These are phyloP conservation scores for Pascua guehoae DNA, from an alignment of 1,284 basidiomycete species.

Conservation along the genomic window DNA sequence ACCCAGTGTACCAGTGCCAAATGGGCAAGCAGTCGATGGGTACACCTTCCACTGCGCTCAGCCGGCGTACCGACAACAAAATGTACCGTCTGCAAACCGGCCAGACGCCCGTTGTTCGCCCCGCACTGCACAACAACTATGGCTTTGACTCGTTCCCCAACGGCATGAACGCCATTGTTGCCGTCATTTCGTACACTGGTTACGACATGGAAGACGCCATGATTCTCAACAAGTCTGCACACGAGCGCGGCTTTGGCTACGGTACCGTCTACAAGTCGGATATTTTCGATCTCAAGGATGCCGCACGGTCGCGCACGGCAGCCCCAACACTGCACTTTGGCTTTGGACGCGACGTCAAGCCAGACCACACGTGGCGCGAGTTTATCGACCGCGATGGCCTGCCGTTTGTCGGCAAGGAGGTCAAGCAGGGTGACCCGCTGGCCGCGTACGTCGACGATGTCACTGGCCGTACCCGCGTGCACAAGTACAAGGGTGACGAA, in stretches of 20 bases:
- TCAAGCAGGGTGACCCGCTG: slow-evolving; percentile 70
- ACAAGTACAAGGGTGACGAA: slow-evolving; percentile 98
- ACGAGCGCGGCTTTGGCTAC: slow-evolving; percentile 96
- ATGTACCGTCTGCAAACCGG: slow-evolving; percentile 93
- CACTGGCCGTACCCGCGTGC: slow-evolving; percentile 74
- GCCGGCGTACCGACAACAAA: slow-evolving; percentile 96
- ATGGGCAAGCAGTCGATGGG: slow-evolving; percentile 99
- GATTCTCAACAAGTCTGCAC: slow-evolving; percentile 98
- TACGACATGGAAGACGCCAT: slow-evolving; percentile 99
- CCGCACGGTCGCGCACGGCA: slow-evolving; percentile 62
- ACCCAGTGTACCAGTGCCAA: slow-evolving; percentile 54
- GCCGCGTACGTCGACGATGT: slow-evolving; percentile 87
- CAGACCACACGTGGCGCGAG: slow-evolving; percentile 58
- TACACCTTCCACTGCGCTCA: slow-evolving; percentile 86
- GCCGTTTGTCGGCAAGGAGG: slow-evolving; percentile 68
- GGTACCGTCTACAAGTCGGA: slow-evolving; percentile 96
- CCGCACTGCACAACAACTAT: slow-evolving; percentile 88
- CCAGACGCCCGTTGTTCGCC: slow-evolving; percentile 92
- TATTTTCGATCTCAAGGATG: slow-evolving; percentile 83
- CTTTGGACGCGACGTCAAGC: slow-evolving; percentile 70
- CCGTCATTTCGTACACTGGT: slow-evolving; percentile 98
- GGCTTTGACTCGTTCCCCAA: slow-evolving; percentile 99
- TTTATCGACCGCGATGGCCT: slow-evolving; percentile 81
- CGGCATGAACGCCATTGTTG: slow-evolving; percentile 96
- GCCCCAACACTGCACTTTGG: slow-evolving; percentile 75